Evolutionary conservation across 805 yeast species (phyloP), one percentile per base, ranked within the genome.

Genomic region (Ogataea glucozyma): DNA sequence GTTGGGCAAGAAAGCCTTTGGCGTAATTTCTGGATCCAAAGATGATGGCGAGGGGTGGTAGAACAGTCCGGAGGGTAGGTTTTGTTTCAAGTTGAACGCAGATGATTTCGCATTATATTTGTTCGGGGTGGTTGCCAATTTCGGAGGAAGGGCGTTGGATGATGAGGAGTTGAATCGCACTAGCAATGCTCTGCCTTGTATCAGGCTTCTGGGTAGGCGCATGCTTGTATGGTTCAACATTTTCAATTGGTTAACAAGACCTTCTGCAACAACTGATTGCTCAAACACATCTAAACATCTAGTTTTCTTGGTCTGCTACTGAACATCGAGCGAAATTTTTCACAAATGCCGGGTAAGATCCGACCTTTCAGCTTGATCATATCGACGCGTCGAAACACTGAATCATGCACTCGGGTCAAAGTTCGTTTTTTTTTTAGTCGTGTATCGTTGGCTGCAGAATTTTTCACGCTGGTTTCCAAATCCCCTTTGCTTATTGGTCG

Each of bases 31-130:
- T 6, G 67, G 64, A 19, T 56, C 54, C 29, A 55, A 48, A 4
- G 64, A 51, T 1, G 70, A 59, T 26, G 70, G 71, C 11, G 71
- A 59, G 24, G 71, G 71, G 39, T 64, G 66, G 42, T 52, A 62
- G 41, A 52, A 63, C 8, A 66, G 37, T 1, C 71, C 71, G 10
- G 54, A 47, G 11, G 70, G 69, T 21, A 65, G 47, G 9, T 41
- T 41, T 19, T 67, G 69, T 38, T 56, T 64, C 21, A 65, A 31
- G 40, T 66, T 66, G 53, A 64, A 66, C 6, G 64, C 70, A 14
- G 69, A 63, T 1, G 69, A 62, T 47, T 60, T 65, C 5, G 62
- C 31, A 40, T 65, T 66, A 49, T 56, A 66, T 44, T 62, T 64
- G 46, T 66, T 66, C 16, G 70, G 70, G 3, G 67, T 64, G 8